Conservation (phyloP, 2,329 filamentous ascomycete genomes). For the Dryadomyces sulphureus region DNA sequence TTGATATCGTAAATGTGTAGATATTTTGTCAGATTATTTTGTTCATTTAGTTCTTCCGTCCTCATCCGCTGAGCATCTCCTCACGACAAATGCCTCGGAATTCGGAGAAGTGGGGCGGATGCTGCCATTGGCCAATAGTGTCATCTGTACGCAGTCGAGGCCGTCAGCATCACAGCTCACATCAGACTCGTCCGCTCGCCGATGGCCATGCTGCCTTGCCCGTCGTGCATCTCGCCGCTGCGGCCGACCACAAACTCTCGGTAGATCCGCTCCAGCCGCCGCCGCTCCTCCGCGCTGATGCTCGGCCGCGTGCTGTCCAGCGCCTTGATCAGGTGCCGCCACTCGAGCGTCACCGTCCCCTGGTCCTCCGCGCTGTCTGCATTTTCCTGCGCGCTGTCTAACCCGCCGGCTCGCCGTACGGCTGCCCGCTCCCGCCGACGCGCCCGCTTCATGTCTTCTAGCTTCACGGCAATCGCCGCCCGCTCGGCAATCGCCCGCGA, state of each 20-base stretch:
- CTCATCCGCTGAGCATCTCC: too few relatives aligned
- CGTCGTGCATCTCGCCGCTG: slow-evolving; percentile 90
- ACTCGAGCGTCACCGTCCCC: slow-evolving; percentile 27
- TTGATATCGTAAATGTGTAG: background rate
- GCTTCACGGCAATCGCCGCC: slow-evolving; percentile 64
- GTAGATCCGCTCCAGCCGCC: slow-evolving; percentile 67
- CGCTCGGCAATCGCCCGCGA: slow-evolving; percentile 53
- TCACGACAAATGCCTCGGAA: too few relatives aligned
- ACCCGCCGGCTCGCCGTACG: slow-evolving; percentile 6
- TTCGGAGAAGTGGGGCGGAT: background rate
- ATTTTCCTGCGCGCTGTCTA: slow-evolving; percentile 11
- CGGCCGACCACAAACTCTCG: slow-evolving; percentile 82
- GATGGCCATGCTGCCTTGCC: slow-evolving; percentile 81
- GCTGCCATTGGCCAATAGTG: background rate
- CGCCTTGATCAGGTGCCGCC: slow-evolving; percentile 69
- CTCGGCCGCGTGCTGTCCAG: slow-evolving; percentile 66
- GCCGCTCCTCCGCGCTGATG: slow-evolving; percentile 65
- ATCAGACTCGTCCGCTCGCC: slow-evolving; percentile 88
- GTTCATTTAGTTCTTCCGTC: too few relatives aligned
- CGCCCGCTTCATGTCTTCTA: slow-evolving; percentile 62
- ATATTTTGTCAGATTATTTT: too few relatives aligned
- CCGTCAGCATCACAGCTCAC: slow-evolving; percentile 35
- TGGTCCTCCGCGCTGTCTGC: slow-evolving; percentile 7
- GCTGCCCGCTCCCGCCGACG: slow-evolving; percentile 44
- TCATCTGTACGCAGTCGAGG: too few relatives aligned